Conservation (phyloP, 345 rosid genomes). For the Gossypium stocksii region DNA sequence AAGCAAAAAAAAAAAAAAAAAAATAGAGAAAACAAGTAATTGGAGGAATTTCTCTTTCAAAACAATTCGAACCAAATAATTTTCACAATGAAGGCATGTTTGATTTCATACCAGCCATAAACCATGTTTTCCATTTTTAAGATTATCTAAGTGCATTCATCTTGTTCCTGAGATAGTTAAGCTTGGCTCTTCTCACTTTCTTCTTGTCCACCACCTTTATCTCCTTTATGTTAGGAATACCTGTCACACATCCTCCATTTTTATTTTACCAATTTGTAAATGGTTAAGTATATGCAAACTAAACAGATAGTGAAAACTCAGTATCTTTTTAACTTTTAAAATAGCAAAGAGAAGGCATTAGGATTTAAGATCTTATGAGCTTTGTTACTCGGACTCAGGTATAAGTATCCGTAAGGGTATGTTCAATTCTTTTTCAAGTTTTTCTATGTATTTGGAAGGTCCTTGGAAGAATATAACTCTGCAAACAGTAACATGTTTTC, state of each 20-base stretch:
- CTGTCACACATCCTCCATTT: conserved; percentile 36
- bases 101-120: conserved; percentile 6
- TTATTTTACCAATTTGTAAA: conserved; percentile 16
- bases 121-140: conserved; percentile 39
- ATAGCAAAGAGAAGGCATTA: not conserved
- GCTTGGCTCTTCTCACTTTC: conserved; percentile 94
- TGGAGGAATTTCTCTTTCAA: not conserved
- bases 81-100: not conserved
- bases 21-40: not conserved
- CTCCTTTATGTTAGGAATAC: conserved; percentile 93
- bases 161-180: conserved; percentile 84
- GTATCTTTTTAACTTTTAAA: not conserved
- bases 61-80: not conserved
- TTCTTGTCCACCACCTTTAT: conserved; percentile 91
- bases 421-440: not conserved
- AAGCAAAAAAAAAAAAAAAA: not conserved
- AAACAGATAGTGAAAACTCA: not conserved
- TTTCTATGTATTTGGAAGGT: not conserved
- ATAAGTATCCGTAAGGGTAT: not conserved
- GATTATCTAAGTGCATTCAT: conserved; percentile 81
- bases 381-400: not conserved
- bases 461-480: not conserved
- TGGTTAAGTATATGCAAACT: not conserved
- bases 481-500: not conserved
- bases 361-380: not conserved